Conservation (phyloP, 345 rosid species). For the Rhodamnia rubescens region DNA sequence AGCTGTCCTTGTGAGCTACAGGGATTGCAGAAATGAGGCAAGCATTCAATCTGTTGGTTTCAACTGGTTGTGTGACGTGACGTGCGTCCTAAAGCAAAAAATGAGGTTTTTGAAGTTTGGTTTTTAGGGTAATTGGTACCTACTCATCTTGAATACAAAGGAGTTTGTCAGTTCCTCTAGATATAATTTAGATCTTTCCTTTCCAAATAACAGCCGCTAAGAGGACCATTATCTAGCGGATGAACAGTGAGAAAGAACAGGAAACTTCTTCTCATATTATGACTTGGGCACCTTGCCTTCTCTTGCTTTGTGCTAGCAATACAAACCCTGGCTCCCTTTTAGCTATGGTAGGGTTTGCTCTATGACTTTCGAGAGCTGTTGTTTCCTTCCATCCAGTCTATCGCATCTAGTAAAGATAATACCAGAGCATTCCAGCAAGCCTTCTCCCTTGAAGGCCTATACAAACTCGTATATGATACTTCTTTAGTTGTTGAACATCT, state of each 20-base stretch:
- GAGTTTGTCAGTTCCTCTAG: neutral
- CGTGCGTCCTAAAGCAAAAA: neutral
- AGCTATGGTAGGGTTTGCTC: neutral
- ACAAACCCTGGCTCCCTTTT: neutral
- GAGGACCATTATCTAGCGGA: neutral
- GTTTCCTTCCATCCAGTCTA: neutral
- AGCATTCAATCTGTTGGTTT: neutral
- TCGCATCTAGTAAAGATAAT: neutral
- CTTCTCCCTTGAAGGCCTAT: neutral
- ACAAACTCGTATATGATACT: neutral
- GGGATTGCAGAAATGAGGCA: constrained; percentile 48
- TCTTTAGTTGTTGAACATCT: neutral
- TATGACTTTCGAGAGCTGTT: neutral
- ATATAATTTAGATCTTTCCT: neutral
- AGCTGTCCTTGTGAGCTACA: constrained; percentile 51
- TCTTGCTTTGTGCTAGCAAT: neutral
- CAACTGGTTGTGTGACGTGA: neutral
- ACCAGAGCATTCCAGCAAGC: neutral
- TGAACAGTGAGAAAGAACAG: neutral
- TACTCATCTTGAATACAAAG: neutral
- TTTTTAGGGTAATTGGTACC: neutral
- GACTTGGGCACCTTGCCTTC: neutral
- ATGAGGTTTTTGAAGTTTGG: neutral
- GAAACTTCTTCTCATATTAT: neutral
- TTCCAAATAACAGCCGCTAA: neutral